Evolutionary conservation across 1,139 yeast genomes (phyloP).

Genomic region (Komagataea norvegica): DNA sequence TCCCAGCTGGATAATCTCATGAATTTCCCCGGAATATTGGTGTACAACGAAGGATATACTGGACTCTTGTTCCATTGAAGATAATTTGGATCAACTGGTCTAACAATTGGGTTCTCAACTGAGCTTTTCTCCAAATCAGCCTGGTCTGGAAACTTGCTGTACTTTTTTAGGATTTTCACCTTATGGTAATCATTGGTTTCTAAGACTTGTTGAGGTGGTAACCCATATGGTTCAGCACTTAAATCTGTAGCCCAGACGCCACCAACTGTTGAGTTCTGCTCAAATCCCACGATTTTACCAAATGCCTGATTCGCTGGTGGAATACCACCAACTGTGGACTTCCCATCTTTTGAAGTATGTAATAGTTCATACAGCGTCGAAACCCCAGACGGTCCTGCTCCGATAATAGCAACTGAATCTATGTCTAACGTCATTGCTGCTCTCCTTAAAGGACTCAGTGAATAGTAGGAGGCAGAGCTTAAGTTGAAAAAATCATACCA

Average conservation of each 20-base stretch:
- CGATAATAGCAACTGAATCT: conserved; percentile 28
- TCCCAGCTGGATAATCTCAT: conserved; percentile 28
- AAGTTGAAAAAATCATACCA: neutral
- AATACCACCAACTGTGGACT: conserved; percentile 15
- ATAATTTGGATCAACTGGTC: conserved; percentile 15
- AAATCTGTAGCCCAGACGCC: conserved; percentile 32
- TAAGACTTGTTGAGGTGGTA: conserved; percentile 26
- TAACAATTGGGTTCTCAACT: conserved; percentile 13
- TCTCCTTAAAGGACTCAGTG: neutral
- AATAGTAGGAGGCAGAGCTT: neutral
- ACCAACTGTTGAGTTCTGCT: conserved; percentile 29
- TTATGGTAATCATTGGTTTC: conserved; percentile 23
- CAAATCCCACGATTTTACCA: conserved; percentile 31
- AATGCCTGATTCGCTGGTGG: conserved; percentile 17
- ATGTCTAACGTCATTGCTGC: neutral
- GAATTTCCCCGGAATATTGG: conserved; percentile 42
- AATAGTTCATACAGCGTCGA: conserved; percentile 29
- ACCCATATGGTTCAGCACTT: conserved; percentile 17
- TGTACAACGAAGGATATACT: conserved; percentile 39
- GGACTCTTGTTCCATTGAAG: conserved; percentile 39
- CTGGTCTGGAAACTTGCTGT: conserved; percentile 23
- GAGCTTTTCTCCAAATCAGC: conserved; percentile 7
- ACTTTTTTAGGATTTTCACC: conserved; percentile 21
- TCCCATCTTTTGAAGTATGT: conserved; percentile 26
- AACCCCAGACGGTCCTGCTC: conserved; percentile 34